Percentiles rank a stretch among this genome's conserved stretches.
phyloP scores from a whole-genome alignment of 1,284 basidiomycete genomes.

The Grifola frondosa region DNA sequence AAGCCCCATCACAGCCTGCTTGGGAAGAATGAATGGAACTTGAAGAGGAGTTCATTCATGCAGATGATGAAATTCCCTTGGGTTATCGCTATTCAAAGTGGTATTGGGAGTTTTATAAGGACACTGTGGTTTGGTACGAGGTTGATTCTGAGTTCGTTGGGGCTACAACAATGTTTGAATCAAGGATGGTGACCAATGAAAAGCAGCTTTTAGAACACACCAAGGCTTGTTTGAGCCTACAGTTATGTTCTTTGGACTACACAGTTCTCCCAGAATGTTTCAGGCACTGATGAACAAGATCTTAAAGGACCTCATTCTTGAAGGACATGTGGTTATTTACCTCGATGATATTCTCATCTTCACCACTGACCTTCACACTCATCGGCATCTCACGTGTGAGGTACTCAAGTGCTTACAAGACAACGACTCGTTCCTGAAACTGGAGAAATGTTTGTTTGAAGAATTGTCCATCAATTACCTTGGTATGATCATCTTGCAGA shows the following conservation, averaged over 20 bases:
- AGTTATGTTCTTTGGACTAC: conserved; percentile 8
- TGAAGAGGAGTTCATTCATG: too few species aligned
- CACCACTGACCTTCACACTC: background rate
- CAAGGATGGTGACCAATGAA: conserved; percentile 4
- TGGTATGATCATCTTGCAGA: too few species aligned
- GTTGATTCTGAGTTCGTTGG: too few species aligned
- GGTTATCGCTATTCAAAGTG: too few species aligned
- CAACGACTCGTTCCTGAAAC: too few species aligned
- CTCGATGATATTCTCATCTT: conserved; percentile 7
- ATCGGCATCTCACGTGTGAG: background rate
- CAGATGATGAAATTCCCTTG: too few species aligned
- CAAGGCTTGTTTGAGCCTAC: conserved; percentile 1
- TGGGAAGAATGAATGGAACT: too few species aligned
- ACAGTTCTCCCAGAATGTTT: conserved; percentile 3
- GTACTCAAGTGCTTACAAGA: background rate
- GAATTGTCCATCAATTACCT: too few species aligned
- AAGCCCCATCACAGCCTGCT: too few species aligned
- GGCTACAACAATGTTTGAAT: conserved; percentile 9
- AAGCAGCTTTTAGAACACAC: conserved; percentile 3
- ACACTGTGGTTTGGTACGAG: too few species aligned
- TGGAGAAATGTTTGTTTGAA: too few species aligned
- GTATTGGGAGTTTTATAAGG: too few species aligned
- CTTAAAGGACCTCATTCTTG: background rate
- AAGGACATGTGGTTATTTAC: background rate
- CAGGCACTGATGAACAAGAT: conserved; percentile 8